Evolutionary conservation across 225 moss, liverwort and hornwort genomes (phyloP), one percentile per base, ranked within the genome.

Genomic region (Bryoerythrophyllum caledonicum): DNA sequence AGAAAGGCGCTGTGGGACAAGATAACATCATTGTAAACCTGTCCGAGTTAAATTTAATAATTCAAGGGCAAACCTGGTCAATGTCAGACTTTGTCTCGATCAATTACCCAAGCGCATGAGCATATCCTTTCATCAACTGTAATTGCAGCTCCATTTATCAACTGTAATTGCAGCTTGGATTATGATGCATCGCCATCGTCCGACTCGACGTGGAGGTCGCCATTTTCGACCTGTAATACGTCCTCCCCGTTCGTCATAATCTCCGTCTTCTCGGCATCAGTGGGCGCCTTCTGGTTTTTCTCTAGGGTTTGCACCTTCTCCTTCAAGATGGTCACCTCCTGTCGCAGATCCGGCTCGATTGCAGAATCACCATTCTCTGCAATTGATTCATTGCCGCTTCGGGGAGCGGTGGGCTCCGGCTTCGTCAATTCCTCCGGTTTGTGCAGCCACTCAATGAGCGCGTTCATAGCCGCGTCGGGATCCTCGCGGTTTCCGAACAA

Each of bases 401-500:
- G 28, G 16, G 35, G 2, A 34, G 34, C 57, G 13, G 49, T 38
- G 32, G 32, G 2, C 0, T 60, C 13, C 24, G 51, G 58, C 19
- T 38, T 65, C 2, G 13, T 67, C 13, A 41, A 13, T 21, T 60
- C 61, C 60, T 71, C 75, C 3, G 78, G 67, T 52, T 76, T 79
- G 67, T 79, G 32, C 11, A 83, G 72, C 71, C 67, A 68, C 8
- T 71, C 71, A 4, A 83, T 62, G 21, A 79, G 75, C 21, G 26
- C 67, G 3, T 62, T 53, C 21, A 83, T 72, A 6, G 83, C 83
- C 40, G 76, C 76, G 46, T 53, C 24, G 0, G 79, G 62, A 7
- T 83, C 67, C 2, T 55, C 56, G 30, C 65, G 75, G 54, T 79
- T 70, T 32, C 62, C 83, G 28, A 83, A 83, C 62, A 79, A 56